Base-by-base conservation (phyloP, 805 yeast species). In the Zygosaccharomyces gambellarensis region DNA sequence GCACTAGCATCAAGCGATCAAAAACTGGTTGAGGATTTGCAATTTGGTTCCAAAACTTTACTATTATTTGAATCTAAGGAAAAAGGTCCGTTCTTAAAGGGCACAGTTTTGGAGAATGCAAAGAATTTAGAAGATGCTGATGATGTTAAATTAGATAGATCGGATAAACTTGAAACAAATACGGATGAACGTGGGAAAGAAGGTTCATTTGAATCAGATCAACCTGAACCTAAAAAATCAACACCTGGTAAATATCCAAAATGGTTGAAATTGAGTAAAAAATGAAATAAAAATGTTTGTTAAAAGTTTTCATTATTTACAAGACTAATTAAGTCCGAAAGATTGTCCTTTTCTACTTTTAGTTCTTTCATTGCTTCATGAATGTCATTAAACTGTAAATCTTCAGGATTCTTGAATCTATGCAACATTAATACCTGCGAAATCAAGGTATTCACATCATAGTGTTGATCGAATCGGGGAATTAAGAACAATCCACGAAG, bases 31-130 rank as follows among this genome's bases (percentile, higher is more conserved):
- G 58, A 58, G 0, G 75, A 74, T 41, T 65, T 72, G 46, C 62
- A 66, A 2, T 73, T 82, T 49, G 78, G 78, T 1, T 56, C 75
- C 11, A 75, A 81, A 50, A 78, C 75, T 8, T 57, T 79, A 36
- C 53, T 79, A 11, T 36, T 71, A 5, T 71, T 77, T 43, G 69
- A 70, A 50, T 51, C 62, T 5, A 43, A 53, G 4, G 48, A 50
- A 2, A 50, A 52, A 2, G 65, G 64, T 0, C 60, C 63, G 1
- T 67, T 57, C 45, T 53, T 73, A 40, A 68, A 67, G 46, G n/a
- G 45, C 2, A 61, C 61, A 5, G 31, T 66, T 11, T 44, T 71
- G 31, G 32, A 57, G 3, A 42, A 58, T 5, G 78, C 77, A 0
- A 64, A 64, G 48, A 62, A 59, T 22, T 47, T 71, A 7, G 40